phyloP scores from a whole-genome alignment of 2,329 filamentous ascomycete species.

The Neofusicoccum parvum region DNA sequence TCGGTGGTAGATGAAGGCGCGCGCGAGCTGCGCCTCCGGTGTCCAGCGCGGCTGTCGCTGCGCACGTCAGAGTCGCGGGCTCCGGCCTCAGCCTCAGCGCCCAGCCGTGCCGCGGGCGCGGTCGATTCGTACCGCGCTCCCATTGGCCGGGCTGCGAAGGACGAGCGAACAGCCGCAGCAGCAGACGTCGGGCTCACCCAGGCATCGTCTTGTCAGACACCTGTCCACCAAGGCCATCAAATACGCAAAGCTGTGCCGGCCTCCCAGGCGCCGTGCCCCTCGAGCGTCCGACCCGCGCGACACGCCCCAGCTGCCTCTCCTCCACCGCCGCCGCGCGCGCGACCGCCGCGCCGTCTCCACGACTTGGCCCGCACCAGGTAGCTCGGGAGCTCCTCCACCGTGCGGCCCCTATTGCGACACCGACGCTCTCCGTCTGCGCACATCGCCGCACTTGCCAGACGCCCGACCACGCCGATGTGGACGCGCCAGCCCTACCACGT shows the following conservation, averaged over 20 bases:
- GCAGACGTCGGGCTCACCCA: constrained; percentile 5
- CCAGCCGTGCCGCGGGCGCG: constrained; percentile 2
- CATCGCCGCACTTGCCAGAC: not conserved
- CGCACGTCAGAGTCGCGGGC: not conserved
- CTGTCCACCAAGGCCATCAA: not conserved
- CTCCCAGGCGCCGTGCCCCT: not conserved
- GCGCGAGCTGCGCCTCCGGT: not conserved
- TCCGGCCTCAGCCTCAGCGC: constrained; percentile 8
- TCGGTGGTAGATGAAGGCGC: not conserved
- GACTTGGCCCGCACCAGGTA: constrained; percentile 8
- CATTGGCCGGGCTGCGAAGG: not conserved
- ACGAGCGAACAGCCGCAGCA: constrained; percentile 7
- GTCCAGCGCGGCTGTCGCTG: not conserved
- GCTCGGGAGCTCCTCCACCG: constrained; percentile 16
- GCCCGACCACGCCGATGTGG: constrained; percentile 6
- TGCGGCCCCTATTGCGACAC: constrained; percentile 18
- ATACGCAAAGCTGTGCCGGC: not conserved
- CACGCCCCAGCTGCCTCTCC: not conserved
- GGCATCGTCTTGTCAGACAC: constrained; percentile 14
- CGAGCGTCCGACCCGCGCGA: not conserved
- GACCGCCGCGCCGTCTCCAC: not conserved
- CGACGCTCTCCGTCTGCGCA: not conserved
- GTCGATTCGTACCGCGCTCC: constrained; percentile 1
- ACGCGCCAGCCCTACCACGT: not conserved
- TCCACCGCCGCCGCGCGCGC: constrained; percentile 3